Conservation (phyloP, 176 grass and related monocot species). For the Alopecurus myosuroides region DNA sequence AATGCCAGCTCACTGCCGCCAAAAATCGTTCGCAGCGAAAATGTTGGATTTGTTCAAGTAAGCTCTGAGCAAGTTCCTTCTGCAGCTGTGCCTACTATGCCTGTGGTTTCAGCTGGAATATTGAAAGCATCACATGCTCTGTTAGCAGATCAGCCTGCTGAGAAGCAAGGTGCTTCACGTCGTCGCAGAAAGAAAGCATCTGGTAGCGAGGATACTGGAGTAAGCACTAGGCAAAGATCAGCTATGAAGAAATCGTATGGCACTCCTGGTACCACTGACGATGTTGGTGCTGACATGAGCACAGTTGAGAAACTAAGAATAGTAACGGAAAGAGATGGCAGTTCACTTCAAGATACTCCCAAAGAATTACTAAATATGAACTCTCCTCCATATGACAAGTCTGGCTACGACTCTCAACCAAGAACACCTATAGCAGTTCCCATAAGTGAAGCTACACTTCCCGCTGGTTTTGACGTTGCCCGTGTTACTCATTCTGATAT, state of each 20-base stretch:
- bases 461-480: conserved; percentile 26
- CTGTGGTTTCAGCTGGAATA: no score
- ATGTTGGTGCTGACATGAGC: conserved; percentile 15
- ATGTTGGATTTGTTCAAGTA: not conserved
- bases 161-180: conserved; percentile 21
- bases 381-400: conserved; percentile 35
- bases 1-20: conserved; percentile 21
- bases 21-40: conserved; percentile 32
- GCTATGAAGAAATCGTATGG: conserved; percentile 40
- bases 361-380: conserved; percentile 40
- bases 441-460: conserved; percentile 34
- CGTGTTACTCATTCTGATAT: conserved; percentile 35
- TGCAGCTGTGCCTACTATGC: no score
- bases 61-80: no score
- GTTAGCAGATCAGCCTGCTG: no score
- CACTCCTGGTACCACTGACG: conserved; percentile 6
- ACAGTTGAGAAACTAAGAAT: conserved; percentile 25
- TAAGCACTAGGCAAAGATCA: conserved; percentile 44
- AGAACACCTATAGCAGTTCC: conserved; percentile 50
- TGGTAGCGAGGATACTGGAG: conserved; percentile 31
- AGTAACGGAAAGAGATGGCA: conserved; percentile 29
- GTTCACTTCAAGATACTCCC: conserved; percentile 34
- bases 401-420: conserved; percentile 48
- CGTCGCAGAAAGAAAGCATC: conserved; percentile 48
- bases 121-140: no score